Percentiles rank a stretch among this genome's conserved stretches.
These are phyloP conservation scores for Kregervanrija fluxuum DNA, from an alignment of 805 yeast species.

Conservation along the genomic window DNA sequence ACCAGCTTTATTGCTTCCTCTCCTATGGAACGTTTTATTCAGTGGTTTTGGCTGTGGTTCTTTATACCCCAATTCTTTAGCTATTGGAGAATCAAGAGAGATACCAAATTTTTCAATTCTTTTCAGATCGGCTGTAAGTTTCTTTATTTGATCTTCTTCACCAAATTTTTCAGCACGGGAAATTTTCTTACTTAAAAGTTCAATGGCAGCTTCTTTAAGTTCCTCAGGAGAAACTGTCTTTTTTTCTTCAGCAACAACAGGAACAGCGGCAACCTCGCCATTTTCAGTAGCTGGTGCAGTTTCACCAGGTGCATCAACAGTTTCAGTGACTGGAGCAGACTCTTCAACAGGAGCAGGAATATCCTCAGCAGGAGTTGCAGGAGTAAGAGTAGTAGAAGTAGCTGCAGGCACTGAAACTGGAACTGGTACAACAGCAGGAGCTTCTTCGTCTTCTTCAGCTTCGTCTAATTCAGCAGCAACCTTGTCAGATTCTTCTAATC, in stretches of 20 bases:
- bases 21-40: neutral
- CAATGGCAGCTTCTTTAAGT: constrained; percentile 60
- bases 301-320: constrained; percentile 12
- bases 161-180: constrained; percentile 76
- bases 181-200: constrained; percentile 58
- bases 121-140: constrained; percentile 52
- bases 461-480: constrained; percentile 24
- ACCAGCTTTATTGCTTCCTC: neutral
- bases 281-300: constrained; percentile 4
- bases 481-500: constrained; percentile 54
- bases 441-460: constrained; percentile 15
- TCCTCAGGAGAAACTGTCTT: constrained; percentile 55
- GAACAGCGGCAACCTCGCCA: constrained; percentile 13
- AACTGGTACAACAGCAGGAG: constrained; percentile 6
- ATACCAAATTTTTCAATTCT: constrained; percentile 85
- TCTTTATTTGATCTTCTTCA: constrained; percentile 42
- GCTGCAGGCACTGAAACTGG: constrained; percentile 11
- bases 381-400: constrained; percentile 5
- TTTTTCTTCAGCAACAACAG: constrained; percentile 11
- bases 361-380: constrained; percentile 13
- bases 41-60: constrained; percentile 1
- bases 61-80: constrained; percentile 56
- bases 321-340: neutral
- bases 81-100: constrained; percentile 56
- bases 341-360: constrained; percentile 8